These are phyloP conservation scores for Cladophialophora psammophila DNA, from an alignment of 2,329 filamentous ascomycete genomes.

Conservation along the genomic window DNA sequence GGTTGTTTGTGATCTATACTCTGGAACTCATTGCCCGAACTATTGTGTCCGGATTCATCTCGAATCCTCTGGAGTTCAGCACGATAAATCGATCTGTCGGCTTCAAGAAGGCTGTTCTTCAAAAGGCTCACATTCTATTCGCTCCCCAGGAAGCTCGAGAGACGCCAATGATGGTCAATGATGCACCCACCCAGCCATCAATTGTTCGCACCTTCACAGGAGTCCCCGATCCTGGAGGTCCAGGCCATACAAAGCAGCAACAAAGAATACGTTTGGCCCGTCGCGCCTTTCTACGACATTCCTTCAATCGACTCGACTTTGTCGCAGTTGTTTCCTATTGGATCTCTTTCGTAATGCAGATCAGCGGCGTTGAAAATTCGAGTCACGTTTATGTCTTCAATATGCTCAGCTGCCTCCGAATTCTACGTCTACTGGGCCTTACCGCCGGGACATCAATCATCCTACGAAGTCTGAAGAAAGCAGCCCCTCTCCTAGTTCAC, in stretches of 20 bases:
- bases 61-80: conserved; percentile 91
- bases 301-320: conserved; percentile 95
- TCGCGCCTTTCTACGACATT: conserved; percentile 89
- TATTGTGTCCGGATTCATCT: conserved; percentile 89
- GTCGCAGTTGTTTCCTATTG: conserved; percentile 94
- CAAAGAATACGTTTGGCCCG: conserved; percentile 86
- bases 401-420: conserved; percentile 95
- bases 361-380: conserved; percentile 71
- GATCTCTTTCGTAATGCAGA: conserved; percentile 80
- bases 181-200: conserved; percentile 62
- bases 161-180: conserved; percentile 50
- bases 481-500: conserved; percentile 86
- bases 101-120: conserved; percentile 73
- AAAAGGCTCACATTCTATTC: conserved; percentile 80
- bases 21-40: conserved; percentile 82
- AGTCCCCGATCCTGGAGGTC: conserved; percentile 64
- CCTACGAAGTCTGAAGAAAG: conserved; percentile 91
- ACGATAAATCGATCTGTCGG: conserved; percentile 82
- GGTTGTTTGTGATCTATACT: conserved; percentile 87
- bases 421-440: conserved; percentile 85
- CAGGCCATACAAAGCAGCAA: conserved; percentile 74
- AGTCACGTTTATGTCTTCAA: conserved; percentile 87
- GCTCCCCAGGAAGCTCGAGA: conserved; percentile 73
- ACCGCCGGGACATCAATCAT: conserved; percentile 98
- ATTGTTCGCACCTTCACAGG: conserved; percentile 80